phyloP scores from a whole-genome alignment of 768 basidiomycete genomes.

The Mrakia blollopis region DNA sequence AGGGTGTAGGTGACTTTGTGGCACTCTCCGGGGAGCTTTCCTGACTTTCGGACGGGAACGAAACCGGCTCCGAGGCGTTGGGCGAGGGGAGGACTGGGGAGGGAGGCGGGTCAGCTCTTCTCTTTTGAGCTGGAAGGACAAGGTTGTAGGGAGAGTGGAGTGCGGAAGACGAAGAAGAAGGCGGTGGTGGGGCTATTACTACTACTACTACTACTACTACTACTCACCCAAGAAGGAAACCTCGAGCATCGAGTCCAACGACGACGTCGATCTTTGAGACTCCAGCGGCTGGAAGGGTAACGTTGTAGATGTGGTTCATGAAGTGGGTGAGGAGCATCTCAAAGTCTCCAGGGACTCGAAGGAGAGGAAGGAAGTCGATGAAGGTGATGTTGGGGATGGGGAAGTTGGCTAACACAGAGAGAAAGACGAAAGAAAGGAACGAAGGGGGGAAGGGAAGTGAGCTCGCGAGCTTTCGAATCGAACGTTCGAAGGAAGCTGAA shows the following conservation, averaged over 20 bases:
- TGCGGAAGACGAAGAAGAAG: neutral
- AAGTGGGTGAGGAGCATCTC: constrained; percentile 89
- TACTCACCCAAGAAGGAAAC: constrained; percentile 72
- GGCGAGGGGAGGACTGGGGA: constrained; percentile 66
- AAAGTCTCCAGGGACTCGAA: constrained; percentile 76
- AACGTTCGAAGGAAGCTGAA: neutral
- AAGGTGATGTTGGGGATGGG: constrained; percentile 73
- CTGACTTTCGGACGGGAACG: constrained; percentile 87
- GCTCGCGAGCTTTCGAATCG: constrained; percentile 6
- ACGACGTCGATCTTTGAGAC: constrained; percentile 72
- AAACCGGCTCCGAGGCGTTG: constrained; percentile 86
- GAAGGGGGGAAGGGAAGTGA: neutral
- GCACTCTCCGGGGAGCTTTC: constrained; percentile 88
- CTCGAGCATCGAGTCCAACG: constrained; percentile 91
- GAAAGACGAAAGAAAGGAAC: neutral
- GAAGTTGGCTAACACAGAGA: constrained; percentile 27
- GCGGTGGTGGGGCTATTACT: too few species aligned
- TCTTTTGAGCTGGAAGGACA: neutral
- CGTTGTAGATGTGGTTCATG: constrained; percentile 72
- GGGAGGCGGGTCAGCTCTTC: neutral
- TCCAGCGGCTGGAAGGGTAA: constrained; percentile 56
- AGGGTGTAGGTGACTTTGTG: constrained; percentile 59
- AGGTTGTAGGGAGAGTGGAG: neutral
- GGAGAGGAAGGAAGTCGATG: constrained; percentile 80
- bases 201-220: too few species aligned